These are phyloP conservation scores for Phialemonium atrogriseum DNA, from an alignment of 2,329 filamentous ascomycete genomes.

Conservation along the genomic window DNA sequence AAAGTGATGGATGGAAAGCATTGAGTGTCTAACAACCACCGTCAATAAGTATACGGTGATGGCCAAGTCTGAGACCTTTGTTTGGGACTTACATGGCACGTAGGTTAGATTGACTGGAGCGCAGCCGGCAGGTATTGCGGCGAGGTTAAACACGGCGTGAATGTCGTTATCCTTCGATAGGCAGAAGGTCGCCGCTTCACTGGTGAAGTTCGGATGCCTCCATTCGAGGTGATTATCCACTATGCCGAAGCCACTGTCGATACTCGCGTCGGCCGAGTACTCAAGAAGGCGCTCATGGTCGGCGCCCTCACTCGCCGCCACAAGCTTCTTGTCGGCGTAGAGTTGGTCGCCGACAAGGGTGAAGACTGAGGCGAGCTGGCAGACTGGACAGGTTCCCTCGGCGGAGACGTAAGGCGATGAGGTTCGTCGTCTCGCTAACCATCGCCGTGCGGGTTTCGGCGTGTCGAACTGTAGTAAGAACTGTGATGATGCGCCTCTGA, in stretches of 20 bases:
- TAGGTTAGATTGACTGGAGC: slow-evolving; percentile 1
- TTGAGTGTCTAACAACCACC: slow-evolving; percentile 1
- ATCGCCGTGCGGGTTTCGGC: not conserved
- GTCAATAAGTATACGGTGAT: too few species aligned
- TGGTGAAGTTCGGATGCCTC: slow-evolving; percentile 1
- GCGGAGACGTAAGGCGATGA: slow-evolving; percentile 3
- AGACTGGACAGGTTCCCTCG: slow-evolving; percentile 1
- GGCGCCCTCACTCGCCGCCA: slow-evolving; percentile 1
- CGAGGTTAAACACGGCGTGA: slow-evolving; percentile 2
- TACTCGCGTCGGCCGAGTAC: not conserved
- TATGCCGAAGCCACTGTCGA: slow-evolving; percentile 2
- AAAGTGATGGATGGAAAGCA: slow-evolving; percentile 3
- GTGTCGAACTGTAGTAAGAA: slow-evolving; percentile 4
- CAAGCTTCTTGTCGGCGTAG: slow-evolving; percentile 3
- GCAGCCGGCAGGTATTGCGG: slow-evolving; percentile 1
- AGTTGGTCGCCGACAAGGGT: slow-evolving; percentile 5
- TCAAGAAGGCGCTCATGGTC: slow-evolving; percentile 2
- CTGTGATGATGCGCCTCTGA: not conserved
- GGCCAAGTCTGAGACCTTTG: too few species aligned
- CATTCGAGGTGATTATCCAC: slow-evolving; percentile 3
- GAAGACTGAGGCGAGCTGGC: slow-evolving; percentile 3
- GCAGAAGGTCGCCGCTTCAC: slow-evolving; percentile 2
- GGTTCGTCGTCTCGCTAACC: not conserved
- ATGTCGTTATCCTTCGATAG: slow-evolving; percentile 3
- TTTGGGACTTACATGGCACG: slow-evolving; percentile 1